phyloP scores from a whole-genome alignment of 192 early-diverging fungal genomes.

The Backusella tarrabulga region DNA sequence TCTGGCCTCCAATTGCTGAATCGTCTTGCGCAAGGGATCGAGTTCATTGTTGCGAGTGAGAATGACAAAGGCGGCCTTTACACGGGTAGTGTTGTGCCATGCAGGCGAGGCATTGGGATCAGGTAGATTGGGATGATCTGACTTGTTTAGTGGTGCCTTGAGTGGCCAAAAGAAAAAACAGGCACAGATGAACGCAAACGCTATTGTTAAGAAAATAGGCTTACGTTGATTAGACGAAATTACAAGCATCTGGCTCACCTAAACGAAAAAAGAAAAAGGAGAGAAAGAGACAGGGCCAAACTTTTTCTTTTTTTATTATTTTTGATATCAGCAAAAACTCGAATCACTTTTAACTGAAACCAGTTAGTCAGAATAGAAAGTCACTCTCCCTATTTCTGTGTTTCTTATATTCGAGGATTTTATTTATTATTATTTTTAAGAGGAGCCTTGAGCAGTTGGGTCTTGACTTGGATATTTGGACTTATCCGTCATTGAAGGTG shows the following conservation, averaged over 20 bases:
- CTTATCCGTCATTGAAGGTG: slow-evolving; percentile 27
- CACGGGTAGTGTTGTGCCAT: slow-evolving; percentile 35
- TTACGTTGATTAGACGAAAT: slow-evolving; percentile 16
- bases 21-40: slow-evolving; percentile 52
- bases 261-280: background rate
- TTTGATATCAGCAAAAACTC: background rate
- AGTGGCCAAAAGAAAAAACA: slow-evolving; percentile 14
- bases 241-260: background rate
- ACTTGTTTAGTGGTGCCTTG: background rate
- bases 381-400: background rate
- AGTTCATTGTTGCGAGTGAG: slow-evolving; percentile 73
- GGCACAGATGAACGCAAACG: background rate
- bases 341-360: background rate
- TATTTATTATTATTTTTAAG: slow-evolving; percentile 3
- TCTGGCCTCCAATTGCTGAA: slow-evolving; percentile 76
- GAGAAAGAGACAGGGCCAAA: background rate
- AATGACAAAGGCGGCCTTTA: slow-evolving; percentile 72
- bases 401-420: background rate
- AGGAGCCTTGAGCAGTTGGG: slow-evolving; percentile 52
- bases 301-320: background rate
- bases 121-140: slow-evolving; percentile 21
- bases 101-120: slow-evolving; percentile 13
- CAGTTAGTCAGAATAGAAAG: background rate
- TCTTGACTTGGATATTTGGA: slow-evolving; percentile 56
- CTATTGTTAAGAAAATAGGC: slow-evolving; percentile 1